phyloP scores from a whole-genome alignment of 2,329 filamentous ascomycete genomes.

The Fusarium proliferatum region DNA sequence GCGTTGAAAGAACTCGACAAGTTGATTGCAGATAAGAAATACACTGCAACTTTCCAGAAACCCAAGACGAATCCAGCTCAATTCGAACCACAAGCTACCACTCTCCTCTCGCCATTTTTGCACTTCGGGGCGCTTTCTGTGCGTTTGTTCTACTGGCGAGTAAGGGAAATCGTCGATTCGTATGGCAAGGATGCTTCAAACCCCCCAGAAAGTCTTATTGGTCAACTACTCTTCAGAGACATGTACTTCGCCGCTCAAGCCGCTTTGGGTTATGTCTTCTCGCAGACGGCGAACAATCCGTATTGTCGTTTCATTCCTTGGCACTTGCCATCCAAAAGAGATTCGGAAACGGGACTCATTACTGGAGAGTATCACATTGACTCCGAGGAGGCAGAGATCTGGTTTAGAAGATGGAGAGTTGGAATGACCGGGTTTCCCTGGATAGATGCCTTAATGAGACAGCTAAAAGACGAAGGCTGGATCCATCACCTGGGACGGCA shows the following conservation, averaged over 20 bases:
- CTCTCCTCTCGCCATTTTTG: constrained; percentile 76
- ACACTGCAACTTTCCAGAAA: constrained; percentile 80
- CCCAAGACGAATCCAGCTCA: constrained; percentile 79
- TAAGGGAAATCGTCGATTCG: constrained; percentile 68
- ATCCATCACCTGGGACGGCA: constrained; percentile 83
- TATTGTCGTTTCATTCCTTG: constrained; percentile 81
- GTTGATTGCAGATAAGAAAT: constrained; percentile 71
- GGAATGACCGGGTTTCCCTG: constrained; percentile 81
- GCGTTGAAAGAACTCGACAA: constrained; percentile 68
- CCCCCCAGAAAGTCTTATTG: constrained; percentile 76
- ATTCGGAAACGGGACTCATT: constrained; percentile 56
- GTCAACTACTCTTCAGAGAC: constrained; percentile 80
- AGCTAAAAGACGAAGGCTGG: constrained; percentile 78
- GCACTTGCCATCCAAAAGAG: constrained; percentile 75
- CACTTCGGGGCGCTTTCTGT: constrained; percentile 80
- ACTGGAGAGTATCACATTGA: constrained; percentile 74
- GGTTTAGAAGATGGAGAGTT: constrained; percentile 75
- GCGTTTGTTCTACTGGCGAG: constrained; percentile 78
- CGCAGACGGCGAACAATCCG: constrained; percentile 72
- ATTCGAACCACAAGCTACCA: constrained; percentile 78
- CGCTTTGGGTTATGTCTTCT: constrained; percentile 71
- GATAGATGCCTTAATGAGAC: constrained; percentile 84
- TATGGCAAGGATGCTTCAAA: constrained; percentile 67
- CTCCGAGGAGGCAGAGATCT: constrained; percentile 68
- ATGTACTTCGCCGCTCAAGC: constrained; percentile 88